Conservation (phyloP, 139 green algal species). For the Volvox reticuliferus region DNA sequence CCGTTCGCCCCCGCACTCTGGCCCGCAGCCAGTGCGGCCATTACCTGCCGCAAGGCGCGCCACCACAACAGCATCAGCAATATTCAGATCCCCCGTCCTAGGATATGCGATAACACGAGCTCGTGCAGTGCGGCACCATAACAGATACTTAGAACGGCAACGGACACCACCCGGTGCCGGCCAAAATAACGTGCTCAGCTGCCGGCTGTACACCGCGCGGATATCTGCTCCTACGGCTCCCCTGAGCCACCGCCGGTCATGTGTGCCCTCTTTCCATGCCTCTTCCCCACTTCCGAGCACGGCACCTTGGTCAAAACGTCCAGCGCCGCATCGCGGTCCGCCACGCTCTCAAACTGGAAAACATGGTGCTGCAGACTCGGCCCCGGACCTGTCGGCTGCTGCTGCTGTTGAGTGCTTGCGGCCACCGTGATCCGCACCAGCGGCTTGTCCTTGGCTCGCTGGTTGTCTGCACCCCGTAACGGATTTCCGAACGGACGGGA, state of each 20-base stretch:
- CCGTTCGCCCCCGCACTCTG: neutral
- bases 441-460: constrained; percentile 42
- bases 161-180: too few relatives aligned
- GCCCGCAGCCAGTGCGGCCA: neutral
- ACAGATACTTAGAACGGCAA: too few relatives aligned
- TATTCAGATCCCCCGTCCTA: too few relatives aligned
- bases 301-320: constrained; percentile 39
- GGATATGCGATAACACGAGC: too few relatives aligned
- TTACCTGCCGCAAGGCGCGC: neutral
- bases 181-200: too few relatives aligned
- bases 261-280: neutral
- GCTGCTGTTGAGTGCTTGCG: neutral
- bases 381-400: neutral
- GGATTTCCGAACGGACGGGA: too few relatives aligned
- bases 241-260: too few relatives aligned
- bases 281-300: neutral
- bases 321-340: constrained; percentile 32
- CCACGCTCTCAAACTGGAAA: constrained; percentile 40
- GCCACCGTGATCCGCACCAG: constrained; percentile 17
- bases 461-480: neutral
- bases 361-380: constrained; percentile 7
- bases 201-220: too few relatives aligned
- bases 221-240: too few relatives aligned
- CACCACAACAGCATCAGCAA: too few relatives aligned
- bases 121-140: too few relatives aligned